Base-by-base conservation (phyloP, 345 rosid species). In the Geranium rotundifolium region DNA sequence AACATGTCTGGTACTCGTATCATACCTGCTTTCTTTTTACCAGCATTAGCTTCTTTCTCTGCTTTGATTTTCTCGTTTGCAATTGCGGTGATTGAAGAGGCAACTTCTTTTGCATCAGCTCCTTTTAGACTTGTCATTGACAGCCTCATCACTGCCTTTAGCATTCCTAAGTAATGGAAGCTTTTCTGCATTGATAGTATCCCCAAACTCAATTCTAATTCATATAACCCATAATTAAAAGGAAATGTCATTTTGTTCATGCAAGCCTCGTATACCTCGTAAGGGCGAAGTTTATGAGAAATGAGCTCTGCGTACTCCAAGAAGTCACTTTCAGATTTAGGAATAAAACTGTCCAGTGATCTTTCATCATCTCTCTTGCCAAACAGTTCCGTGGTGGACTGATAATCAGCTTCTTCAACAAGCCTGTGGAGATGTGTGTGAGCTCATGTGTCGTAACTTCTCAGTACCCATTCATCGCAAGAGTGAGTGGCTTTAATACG, bases 351-450 rank as follows among this genome's bases (percentile, higher is more conserved):
- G 60, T 90, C 89, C 7, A 85, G 74, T 20, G 68, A 78, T 59
- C 79, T 84, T 57, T 79, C 95, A 67, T 84, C 91, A 19, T 52
- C 86, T 68, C 66, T 85, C 60, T 75, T 77, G 16, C 76, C 76
- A 49, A 90, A 95, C 59, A 95, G 80, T 67, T 90, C 96, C 61
- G 77, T 68, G 19, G 97, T 90, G 62, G 89, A 72, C 63, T 37
- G 71, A 73, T 79, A 90, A 72, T 90, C 99, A 20, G 97, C 89
- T 82, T 95, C 97, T 77, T 95, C 99, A 29, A 90, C 96, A 61
- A 95, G 84, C 80, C 97, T 95, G 62, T 18, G 16, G 68, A 16
- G 17, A 59, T 5, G 4, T n/a, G n/a, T 29, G 12, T 15, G 61
- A 7, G 39, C 61, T 15, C 17, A 9, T 4, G 4, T 1, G 29